Base-by-base conservation (phyloP, 306 rosid genomes). In the Nissolia schottii region DNA sequence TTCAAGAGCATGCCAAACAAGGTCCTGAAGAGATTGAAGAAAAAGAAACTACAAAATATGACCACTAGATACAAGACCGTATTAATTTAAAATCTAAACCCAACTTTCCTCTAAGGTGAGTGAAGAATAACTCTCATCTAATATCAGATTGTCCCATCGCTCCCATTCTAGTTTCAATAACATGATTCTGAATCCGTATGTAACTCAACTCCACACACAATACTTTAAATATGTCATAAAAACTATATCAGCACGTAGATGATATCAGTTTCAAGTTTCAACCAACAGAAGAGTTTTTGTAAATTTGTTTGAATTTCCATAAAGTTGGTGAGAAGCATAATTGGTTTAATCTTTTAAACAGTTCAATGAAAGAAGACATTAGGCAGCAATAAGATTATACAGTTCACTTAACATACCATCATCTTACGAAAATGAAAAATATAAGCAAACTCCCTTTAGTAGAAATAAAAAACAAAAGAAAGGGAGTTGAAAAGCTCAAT, bases 1-100 rank as follows among this genome's bases (percentile, higher is more conserved):
- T 2, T 66, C 41, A 31, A 84, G 64, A 45, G 84, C 80, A 78
- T 55, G 73, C 86, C 85, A 80, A 62, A 89, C 73, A 41, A 89
- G 75, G 82, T 74, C 81, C 94, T 89, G 71, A 38, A 69, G 70
- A 67, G 41, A 6, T 64, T 53, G 58, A 28, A 50, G 54, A 54
- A 64, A 62, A 43, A 23, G 13, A 71, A 15, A 18, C 22, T 9
- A 63, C 55, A 59, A 54, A 77, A 65, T 20, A 23, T 56, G 40
- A 64, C 2, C 48, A 28, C 35, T 12, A 54, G 31, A 58, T 37
- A 22, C 37, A 35, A 55, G 8, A 35, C 35, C 34, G 14, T 37
- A 66, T 53, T 57, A 34, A 40, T 19, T 34, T 76, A 34, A 27
- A 65, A 22, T 37, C 19, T 49, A 73, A 67, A 64, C 28, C 41